Evolutionary conservation across 2,329 filamentous ascomycete species (phyloP), one percentile per base, ranked within the genome.

Genomic region (Colletotrichum karsti): DNA sequence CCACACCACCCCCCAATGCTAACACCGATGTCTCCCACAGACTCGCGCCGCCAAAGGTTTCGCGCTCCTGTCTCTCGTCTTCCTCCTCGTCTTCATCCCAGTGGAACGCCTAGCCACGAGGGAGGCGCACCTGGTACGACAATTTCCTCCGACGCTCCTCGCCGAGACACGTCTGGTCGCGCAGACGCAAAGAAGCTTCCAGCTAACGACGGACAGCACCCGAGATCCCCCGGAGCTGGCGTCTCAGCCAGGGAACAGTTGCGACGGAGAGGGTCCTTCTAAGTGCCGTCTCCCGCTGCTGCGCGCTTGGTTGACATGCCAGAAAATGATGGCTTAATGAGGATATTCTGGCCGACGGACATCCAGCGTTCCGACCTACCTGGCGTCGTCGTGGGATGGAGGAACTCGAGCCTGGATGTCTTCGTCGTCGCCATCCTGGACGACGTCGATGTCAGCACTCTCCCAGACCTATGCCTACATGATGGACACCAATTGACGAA

Each of bases 291-390:
- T 54, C 58, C 61, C 60, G 56, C 61, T 73, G 72, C 74, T 71
- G 73, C 74, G 74, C 72, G 69, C 71, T 69, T 73, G 70, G 76
- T 77, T 82, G 87, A 85, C 86, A 91, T 91, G 89, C 84, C 88
- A 84, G 88, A 89, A 83, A 86, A 90, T 86, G 89, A 96, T 93
- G 95, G 93, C 77, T 86, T 98, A 85, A 94, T 98, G 91, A 94
- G 96, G 85, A 91, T 99, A 84, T 98, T 99, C 84, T 99, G 96
- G 96, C 97, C 96, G 75, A 92, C 92, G 76, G 95, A 97, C 82
- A 90, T 93, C 76, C 87, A 88, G 61, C 87, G 86, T 79, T 92
- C 91, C 62, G 88, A 90, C 73, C 85, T 88, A 64, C 89, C 93
- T 44, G 96, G 95, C 48, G 93, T 98, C 69, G 90, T 99, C 71